Evolutionary conservation across 164 flowering plant species (phyloP), one percentile per base, ranked within the genome.

Genomic region (Euptelea pleiosperma): DNA sequence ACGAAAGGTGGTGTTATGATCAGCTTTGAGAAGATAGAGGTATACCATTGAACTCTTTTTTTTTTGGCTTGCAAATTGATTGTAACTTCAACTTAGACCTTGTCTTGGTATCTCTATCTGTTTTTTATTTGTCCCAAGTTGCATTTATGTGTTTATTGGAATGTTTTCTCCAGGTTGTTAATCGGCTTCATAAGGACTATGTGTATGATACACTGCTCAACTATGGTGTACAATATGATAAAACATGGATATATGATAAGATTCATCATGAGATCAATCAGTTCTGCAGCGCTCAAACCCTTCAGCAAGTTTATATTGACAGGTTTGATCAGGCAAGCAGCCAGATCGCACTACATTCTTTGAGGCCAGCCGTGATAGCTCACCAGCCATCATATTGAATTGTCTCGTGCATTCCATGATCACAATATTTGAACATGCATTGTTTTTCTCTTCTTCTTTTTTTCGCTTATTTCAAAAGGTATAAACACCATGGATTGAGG

Each of bases 1-100:
- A 92, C 98, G 14, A 92, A 92, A 82, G 98, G 98, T 26, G 98
- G 98, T 70, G 98, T 92, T 10, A 86, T 90, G 97, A 92, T 84
- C 48, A 87, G 73, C 74, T 92, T 92, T 62, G 96, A 80, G 67
- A 92, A 87, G 74, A 86, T 92, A 57, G 96, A 92, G 84, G 98
- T 83, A 42, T 4, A 16, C 14, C n/a, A 39, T 53, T 39, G 26
- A 11, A 7, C 12, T 16, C 5, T 15, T 18, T 14, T 41, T 41
- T 26, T 29, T 29, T 40, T 29, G 16, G n/a, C 9, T 21, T 42
- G 4, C 44, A 6, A 24, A 18, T 48, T 42, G 30, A 4, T 9
- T 34, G 37, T 2, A 28, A 35, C 35, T 39, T 46, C 25, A 53
- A 36, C 24, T 52, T 15, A 25, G 3, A 22, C 15, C 22, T 15